Percentiles rank a stretch among this genome's conserved stretches.
Conservation (phyloP, 805 yeast genomes). For the Cyberlindnera samutprakarnensis region DNA sequence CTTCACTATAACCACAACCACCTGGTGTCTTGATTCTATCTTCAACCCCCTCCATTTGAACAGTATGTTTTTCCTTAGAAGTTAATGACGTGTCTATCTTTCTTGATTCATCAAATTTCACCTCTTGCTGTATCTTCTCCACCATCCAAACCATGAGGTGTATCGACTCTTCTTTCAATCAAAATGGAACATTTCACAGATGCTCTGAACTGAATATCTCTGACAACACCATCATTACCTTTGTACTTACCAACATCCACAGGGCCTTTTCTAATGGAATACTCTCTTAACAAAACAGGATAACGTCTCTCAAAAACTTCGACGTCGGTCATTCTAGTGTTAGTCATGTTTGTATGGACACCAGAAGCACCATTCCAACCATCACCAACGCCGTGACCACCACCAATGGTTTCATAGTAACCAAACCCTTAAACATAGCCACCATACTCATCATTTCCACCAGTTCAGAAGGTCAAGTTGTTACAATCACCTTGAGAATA, state of each 20-base stretch:
- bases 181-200: slow-evolving; percentile 71
- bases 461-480: slow-evolving; percentile 85
- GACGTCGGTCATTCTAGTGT: slow-evolving; percentile 87
- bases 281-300: slow-evolving; percentile 72
- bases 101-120: slow-evolving; percentile 44
- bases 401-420: slow-evolving; percentile 90
- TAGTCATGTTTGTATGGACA: slow-evolving; percentile 93
- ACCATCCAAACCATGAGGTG: slow-evolving; percentile 84
- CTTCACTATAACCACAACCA: slow-evolving; percentile 71
- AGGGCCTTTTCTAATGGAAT: slow-evolving; percentile 59
- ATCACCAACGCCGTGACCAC: slow-evolving; percentile 90
- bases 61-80: slow-evolving; percentile 71
- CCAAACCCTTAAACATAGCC: slow-evolving; percentile 65
- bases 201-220: slow-evolving; percentile 75
- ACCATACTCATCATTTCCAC: slow-evolving; percentile 48
- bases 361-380: slow-evolving; percentile 82
- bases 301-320: slow-evolving; percentile 85
- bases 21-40: slow-evolving; percentile 77
- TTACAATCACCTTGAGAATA: slow-evolving; percentile 92
- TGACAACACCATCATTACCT: slow-evolving; percentile 84
- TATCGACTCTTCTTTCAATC: slow-evolving; percentile 76
- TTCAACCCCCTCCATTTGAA: slow-evolving; percentile 46
- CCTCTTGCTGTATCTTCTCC: slow-evolving; percentile 78
- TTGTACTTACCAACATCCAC: slow-evolving; percentile 70
- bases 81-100: slow-evolving; percentile 29